A percentile compares a stretch with the other conserved stretches of the same genome.
Evolutionary conservation across 352 stramenopile genomes (phyloP).

Genomic region (Pythium folliculosum): DNA sequence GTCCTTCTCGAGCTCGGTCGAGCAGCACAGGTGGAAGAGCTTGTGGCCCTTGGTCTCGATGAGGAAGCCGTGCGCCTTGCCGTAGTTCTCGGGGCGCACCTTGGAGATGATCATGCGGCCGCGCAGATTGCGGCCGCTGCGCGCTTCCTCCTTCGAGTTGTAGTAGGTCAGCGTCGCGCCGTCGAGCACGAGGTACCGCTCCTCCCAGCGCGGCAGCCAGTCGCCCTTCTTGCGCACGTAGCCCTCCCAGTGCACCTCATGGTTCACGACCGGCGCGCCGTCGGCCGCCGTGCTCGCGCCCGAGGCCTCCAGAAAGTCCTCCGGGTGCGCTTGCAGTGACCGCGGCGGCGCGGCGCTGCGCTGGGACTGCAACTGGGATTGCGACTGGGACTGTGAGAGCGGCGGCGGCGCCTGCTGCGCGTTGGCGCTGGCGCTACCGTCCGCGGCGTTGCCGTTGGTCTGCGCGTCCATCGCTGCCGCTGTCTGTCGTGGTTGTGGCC

Average conservation of each 20-base stretch:
- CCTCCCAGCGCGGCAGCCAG: conserved; percentile 89
- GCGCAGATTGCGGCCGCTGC: conserved; percentile 75
- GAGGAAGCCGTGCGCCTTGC: conserved; percentile 86
- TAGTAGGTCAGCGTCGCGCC: conserved; percentile 84
- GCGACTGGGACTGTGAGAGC: background rate
- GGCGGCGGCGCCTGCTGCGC: conserved; percentile 4
- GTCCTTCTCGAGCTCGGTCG: conserved; percentile 87
- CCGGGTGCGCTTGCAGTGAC: conserved; percentile 11
- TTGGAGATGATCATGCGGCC: conserved; percentile 82
- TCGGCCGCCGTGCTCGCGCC: conserved; percentile 36
- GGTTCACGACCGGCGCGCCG: conserved; percentile 42
- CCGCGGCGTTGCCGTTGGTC: background rate
- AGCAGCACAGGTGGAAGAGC: conserved; percentile 86
- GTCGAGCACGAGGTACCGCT: conserved; percentile 87
- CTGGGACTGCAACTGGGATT: conserved; percentile 5
- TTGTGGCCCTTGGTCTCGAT: conserved; percentile 89
- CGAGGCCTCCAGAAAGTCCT: conserved; percentile 38
- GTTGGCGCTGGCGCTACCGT: background rate
- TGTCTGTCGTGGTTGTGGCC: background rate
- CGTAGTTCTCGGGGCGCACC: conserved; percentile 84
- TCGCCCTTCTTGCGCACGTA: conserved; percentile 89
- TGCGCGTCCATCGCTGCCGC: background rate
- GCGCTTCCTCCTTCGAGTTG: conserved; percentile 86
- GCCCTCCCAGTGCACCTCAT: conserved; percentile 89
- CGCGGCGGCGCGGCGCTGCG: conserved; percentile 5